Evolutionary conservation across 371 early-diverging fungal species (phyloP), one percentile per base, ranked within the genome.

Genomic region (Batrachochytrium dendrobatidis): DNA sequence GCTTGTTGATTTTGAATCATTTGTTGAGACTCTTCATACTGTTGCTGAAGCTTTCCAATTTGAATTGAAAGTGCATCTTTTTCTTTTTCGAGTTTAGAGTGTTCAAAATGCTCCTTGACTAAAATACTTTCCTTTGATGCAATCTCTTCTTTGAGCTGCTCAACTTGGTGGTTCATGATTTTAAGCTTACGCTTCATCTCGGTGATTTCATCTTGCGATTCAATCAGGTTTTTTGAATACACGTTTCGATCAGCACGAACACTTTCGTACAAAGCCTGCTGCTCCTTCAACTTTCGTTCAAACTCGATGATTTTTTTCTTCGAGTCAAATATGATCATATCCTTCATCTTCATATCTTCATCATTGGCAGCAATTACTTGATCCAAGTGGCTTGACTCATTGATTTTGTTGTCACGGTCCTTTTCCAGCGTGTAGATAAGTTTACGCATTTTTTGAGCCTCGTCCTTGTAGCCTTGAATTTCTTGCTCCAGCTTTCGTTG

Each of bases 121-220:
- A 80, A 62, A 1, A 66, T 70, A 60, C 59, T 49, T 35, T 62
- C 69, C 68, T 62, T 76, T 55, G 60, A 73, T 45, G 69, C 61
- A 53, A 65, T 71, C 56, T 76, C 77, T 53, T 80, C 78, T 58
- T 78, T 77, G 22, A 68, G 64, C 61, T 71, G 74, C 60, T 73
- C 69, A 51, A 80, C 77, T 55, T 76, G 81, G 60, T 73, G 73
- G 33, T 66, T 72, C 75, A 77, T 76, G 39, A 78, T 70, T 59
- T 77, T 80, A 26, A 78, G 59, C 60, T 72, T 76, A 7, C 76
- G 64, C 66, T 75, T 76, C 75, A 76, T 76, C 55, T 76, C 81
- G 24, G 69, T 67, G 55, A 80, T 80, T 55, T 78, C 78, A 39
- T 69, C 70, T 63, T 80, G 77, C 12, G 72, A 64, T 60, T 78